phyloP scores from a whole-genome alignment of 1,284 basidiomycete species.

The Irpex lacteus region DNA sequence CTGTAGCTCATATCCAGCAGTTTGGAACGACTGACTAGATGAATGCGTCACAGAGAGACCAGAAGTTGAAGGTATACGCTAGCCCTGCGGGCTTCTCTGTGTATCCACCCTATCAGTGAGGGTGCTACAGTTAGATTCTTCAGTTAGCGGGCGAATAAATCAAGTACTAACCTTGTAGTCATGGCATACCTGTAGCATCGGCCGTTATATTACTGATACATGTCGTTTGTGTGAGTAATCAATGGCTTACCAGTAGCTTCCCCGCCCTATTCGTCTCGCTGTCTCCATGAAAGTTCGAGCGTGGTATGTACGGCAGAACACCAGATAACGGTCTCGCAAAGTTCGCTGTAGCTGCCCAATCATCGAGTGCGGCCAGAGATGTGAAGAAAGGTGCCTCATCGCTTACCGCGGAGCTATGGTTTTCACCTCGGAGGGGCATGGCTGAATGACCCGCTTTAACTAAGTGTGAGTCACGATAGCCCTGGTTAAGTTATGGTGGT shows the following conservation, averaged over 20 bases:
- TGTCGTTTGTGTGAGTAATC: background rate
- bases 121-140: no score
- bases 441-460: no score
- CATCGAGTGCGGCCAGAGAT: slow-evolving; percentile 38
- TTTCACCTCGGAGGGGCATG: slow-evolving; percentile 40
- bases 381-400: slow-evolving; percentile 39
- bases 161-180: slow-evolving; percentile 67
- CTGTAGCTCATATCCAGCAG: background rate
- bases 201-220: slow-evolving; percentile 1
- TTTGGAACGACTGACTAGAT: slow-evolving; percentile 60
- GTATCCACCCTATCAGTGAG: slow-evolving; percentile 67
- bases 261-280: slow-evolving; percentile 28
- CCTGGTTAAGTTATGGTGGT: no score
- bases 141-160: no score
- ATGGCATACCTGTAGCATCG: slow-evolving; percentile 59
- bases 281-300: slow-evolving; percentile 23
- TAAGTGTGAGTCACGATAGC: no score
- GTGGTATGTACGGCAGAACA: slow-evolving; percentile 40
- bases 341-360: slow-evolving; percentile 33
- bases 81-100: slow-evolving; percentile 57
- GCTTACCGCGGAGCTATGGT: slow-evolving; percentile 29
- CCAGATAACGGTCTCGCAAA: slow-evolving; percentile 28
- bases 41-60: slow-evolving; percentile 69
- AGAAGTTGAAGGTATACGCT: slow-evolving; percentile 83
- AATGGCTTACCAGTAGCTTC: slow-evolving; percentile 46